Percentiles rank a stretch among this genome's conserved stretches.
Conservation (phyloP, 2,329 filamentous ascomycete species). For the Arachnomyces sp. region DNA sequence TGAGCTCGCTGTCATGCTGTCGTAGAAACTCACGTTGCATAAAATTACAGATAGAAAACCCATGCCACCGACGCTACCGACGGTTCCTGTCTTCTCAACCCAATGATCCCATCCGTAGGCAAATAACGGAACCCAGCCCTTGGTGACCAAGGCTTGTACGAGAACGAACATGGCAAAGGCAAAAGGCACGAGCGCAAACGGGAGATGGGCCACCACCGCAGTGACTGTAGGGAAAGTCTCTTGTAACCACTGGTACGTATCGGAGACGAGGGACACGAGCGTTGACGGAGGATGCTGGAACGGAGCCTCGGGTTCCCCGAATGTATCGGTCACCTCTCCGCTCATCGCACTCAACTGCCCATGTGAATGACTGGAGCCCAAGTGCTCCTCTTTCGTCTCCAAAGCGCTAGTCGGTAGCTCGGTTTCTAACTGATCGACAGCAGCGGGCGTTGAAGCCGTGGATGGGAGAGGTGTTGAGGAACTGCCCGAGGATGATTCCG, state of each 20-base stretch:
- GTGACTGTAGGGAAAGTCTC: conserved; percentile 64
- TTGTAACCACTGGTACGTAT: conserved; percentile 51
- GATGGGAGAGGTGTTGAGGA: no score
- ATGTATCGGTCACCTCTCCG: no score
- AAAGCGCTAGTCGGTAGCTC: no score
- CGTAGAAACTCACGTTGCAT: conserved; percentile 55
- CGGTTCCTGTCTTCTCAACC: conserved; percentile 59
- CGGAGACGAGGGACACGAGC: conserved; percentile 42
- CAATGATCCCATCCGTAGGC: conserved; percentile 66
- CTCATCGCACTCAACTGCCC: no score
- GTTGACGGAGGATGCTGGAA: conserved; percentile 30
- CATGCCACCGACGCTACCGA: conserved; percentile 64
- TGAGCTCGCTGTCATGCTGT: not conserved
- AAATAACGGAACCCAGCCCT: conserved; percentile 66
- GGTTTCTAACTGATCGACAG: no score
- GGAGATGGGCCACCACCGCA: conserved; percentile 57
- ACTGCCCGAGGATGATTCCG: not conserved
- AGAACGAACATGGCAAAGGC: conserved; percentile 67
- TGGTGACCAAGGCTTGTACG: conserved; percentile 63
- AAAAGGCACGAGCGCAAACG: conserved; percentile 61
- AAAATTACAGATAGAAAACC: conserved; percentile 62
- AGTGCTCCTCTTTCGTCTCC: no score
- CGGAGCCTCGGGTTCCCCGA: no score
- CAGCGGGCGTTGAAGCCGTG: no score
- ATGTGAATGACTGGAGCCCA: no score